Evolutionary conservation across 2,329 filamentous ascomycete species (phyloP).

Genomic region (Hymenotorrendiella dingleyae): DNA sequence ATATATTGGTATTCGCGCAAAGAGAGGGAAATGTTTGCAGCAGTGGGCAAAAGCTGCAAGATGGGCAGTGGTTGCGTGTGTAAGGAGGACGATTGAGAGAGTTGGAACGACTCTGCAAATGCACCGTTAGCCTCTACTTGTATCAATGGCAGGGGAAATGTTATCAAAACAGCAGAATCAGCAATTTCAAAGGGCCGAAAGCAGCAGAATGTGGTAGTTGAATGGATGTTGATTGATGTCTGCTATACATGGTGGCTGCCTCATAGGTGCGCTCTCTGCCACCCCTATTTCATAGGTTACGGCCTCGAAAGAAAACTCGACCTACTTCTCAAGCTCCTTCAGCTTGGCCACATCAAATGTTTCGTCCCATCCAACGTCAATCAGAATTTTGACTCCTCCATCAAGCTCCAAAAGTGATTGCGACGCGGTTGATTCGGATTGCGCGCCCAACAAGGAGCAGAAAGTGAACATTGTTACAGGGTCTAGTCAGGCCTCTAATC

Average conservation of each 20-base stretch:
- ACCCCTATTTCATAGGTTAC: conserved; percentile 2
- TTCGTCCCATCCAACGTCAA: conserved; percentile 96
- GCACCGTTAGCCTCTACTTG: conserved; percentile 23
- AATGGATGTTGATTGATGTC: conserved; percentile 25
- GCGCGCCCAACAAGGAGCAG: conserved; percentile 84
- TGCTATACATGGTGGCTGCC: conserved; percentile 21
- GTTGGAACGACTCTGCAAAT: conserved; percentile 74
- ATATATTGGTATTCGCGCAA: conserved; percentile 88
- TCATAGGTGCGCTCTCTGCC: conserved; percentile 3
- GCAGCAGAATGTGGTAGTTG: no score
- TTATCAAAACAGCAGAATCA: no score
- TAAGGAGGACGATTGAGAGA: conserved; percentile 87
- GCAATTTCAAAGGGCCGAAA: no score
- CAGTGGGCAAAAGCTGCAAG: conserved; percentile 92
- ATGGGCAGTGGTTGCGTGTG: conserved; percentile 86
- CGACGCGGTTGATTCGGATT: conserved; percentile 78
- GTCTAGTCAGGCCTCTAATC: no score
- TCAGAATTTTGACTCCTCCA: conserved; percentile 88
- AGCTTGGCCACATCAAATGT: conserved; percentile 78
- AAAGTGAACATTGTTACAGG: conserved; percentile 87
- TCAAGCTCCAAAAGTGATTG: conserved; percentile 97
- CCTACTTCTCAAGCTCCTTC: conserved; percentile 82
- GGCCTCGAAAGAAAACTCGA: conserved; percentile 14
- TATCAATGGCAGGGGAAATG: no score
- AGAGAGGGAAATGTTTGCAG: conserved; percentile 92